These are phyloP conservation scores for Penicillium sp. DNA, from an alignment of 2,329 filamentous ascomycete genomes.

Conservation along the genomic window DNA sequence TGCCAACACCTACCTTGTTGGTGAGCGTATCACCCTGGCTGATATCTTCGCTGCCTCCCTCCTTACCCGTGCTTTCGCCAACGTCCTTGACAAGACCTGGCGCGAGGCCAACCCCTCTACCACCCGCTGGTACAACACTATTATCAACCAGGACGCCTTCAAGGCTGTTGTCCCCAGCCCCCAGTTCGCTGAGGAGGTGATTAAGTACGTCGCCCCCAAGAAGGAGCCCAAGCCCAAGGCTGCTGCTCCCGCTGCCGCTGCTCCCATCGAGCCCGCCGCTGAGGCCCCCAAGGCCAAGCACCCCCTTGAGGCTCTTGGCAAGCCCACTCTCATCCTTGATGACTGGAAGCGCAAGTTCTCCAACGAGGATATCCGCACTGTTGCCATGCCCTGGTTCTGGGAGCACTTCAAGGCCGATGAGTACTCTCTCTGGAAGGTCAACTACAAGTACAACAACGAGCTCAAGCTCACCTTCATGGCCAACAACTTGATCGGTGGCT, in stretches of 20 bases:
- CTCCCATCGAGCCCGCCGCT: conserved; percentile 54
- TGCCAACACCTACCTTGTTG: conserved; percentile 93
- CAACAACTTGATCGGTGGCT: conserved; percentile 94
- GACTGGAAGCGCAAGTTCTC: conserved; percentile 99
- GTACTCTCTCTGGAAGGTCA: conserved; percentile 90
- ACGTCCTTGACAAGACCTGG: conserved; percentile 90
- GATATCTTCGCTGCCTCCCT: conserved; percentile 82
- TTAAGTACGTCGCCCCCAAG: conserved; percentile 73
- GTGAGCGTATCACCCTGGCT: conserved; percentile 94
- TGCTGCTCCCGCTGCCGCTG: conserved; percentile 50
- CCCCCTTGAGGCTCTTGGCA: conserved; percentile 80
- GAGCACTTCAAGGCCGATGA: conserved; percentile 90
- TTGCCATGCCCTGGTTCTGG: conserved; percentile 97
- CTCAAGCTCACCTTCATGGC: conserved; percentile 98
- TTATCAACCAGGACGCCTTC: conserved; percentile 91
- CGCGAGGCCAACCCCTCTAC: conserved; percentile 78
- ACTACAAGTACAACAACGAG: conserved; percentile 99
- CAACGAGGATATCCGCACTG: conserved; percentile 80
- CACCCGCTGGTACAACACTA: conserved; percentile 90
- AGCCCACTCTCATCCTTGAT: conserved; percentile 78
- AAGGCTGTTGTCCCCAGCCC: conserved; percentile 72
- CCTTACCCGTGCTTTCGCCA: conserved; percentile 84
- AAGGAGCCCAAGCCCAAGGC: conserved; percentile 65
- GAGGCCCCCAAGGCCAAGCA: conserved; percentile 87
- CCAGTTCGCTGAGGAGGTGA: conserved; percentile 75